These are phyloP conservation scores for Pyrenopolyporus hunteri DNA, from an alignment of 495 filamentous ascomycete species.

Conservation along the genomic window DNA sequence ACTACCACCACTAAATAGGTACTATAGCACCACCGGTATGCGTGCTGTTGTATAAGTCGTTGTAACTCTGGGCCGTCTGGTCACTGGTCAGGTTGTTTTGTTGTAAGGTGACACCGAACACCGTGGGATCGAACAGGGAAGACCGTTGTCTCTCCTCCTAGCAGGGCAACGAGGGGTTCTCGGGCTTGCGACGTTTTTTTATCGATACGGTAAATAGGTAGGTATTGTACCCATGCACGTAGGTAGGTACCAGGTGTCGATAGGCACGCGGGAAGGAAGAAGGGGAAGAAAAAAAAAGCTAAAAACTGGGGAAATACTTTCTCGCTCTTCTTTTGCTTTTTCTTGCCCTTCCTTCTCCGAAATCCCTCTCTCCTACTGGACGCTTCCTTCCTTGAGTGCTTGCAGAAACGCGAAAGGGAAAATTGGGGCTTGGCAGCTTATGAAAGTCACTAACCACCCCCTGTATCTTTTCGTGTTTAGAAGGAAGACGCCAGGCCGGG, in stretches of 20 bases:
- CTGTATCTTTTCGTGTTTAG: slow-evolving; percentile 5
- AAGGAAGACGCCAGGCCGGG: slow-evolving; percentile 13
- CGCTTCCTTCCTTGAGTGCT: slow-evolving; percentile 13
- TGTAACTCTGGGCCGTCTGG: too few species aligned
- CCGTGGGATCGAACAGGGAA: slow-evolving; percentile 26
- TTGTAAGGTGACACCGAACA: slow-evolving; percentile 24
- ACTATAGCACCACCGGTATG: background rate
- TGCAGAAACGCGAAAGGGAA: slow-evolving; percentile 16
- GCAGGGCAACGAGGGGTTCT: slow-evolving; percentile 22
- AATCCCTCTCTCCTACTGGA: slow-evolving; percentile 4
- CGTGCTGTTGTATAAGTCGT: slow-evolving; percentile 3
- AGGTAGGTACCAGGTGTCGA: too few species aligned
- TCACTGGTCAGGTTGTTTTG: slow-evolving; percentile 7
- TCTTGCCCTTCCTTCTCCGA: slow-evolving; percentile 7
- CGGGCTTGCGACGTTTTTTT: slow-evolving; percentile 24
- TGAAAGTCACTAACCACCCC: background rate
- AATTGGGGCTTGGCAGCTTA: slow-evolving; percentile 11
- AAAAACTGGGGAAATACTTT: slow-evolving; percentile 20
- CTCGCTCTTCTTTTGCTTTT: slow-evolving; percentile 14
- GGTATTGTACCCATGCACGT: too few species aligned
- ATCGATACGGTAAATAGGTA: slow-evolving; percentile 38
- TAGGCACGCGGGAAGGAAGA: too few species aligned
- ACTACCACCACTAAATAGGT: background rate
- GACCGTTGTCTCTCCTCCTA: slow-evolving; percentile 22
- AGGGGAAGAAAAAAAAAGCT: too few species aligned